Conservation (phyloP, 495 filamentous ascomycete species). For the Xylaria flabelliformis region DNA sequence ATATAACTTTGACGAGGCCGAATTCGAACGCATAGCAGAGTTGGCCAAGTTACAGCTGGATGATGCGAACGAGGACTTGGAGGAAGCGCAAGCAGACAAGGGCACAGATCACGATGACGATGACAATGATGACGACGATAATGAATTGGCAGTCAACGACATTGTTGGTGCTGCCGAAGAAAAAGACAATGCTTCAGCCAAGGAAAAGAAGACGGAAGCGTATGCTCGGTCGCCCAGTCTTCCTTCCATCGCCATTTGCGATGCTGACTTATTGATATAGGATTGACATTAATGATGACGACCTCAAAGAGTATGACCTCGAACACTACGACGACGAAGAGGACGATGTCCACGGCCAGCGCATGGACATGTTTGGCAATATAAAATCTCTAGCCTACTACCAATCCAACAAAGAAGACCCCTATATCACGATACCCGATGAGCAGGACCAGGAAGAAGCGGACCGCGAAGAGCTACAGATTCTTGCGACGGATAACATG, state of each 20-base stretch:
- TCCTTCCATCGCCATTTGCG: neutral
- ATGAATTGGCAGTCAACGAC: conserved; percentile 32
- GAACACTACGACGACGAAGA: conserved; percentile 91
- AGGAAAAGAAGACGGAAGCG: conserved; percentile 44
- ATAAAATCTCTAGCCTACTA: conserved; percentile 92
- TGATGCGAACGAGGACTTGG: conserved; percentile 86
- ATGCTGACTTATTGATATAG: conserved; percentile 32
- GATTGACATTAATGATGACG: conserved; percentile 71
- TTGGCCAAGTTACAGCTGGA: conserved; percentile 91
- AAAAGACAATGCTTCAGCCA: conserved; percentile 37
- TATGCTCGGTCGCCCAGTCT: conserved; percentile 32
- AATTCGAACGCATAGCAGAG: conserved; percentile 87
- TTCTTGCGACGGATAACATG: conserved; percentile 90
- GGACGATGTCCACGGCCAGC: conserved; percentile 66
- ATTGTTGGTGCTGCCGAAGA: conserved; percentile 30
- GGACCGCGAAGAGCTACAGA: conserved; percentile 92
- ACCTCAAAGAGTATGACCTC: conserved; percentile 92
- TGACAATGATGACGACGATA: conserved; percentile 32
- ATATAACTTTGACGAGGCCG: conserved; percentile 90
- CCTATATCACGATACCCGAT: conserved; percentile 89
- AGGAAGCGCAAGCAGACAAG: conserved; percentile 61
- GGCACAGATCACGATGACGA: conserved; percentile 34
- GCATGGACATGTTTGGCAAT: conserved; percentile 93
- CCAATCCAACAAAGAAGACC: conserved; percentile 88
- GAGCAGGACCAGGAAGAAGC: conserved; percentile 76